phyloP scores from a whole-genome alignment of 306 rosid species.

The Alnus glutinosa region DNA sequence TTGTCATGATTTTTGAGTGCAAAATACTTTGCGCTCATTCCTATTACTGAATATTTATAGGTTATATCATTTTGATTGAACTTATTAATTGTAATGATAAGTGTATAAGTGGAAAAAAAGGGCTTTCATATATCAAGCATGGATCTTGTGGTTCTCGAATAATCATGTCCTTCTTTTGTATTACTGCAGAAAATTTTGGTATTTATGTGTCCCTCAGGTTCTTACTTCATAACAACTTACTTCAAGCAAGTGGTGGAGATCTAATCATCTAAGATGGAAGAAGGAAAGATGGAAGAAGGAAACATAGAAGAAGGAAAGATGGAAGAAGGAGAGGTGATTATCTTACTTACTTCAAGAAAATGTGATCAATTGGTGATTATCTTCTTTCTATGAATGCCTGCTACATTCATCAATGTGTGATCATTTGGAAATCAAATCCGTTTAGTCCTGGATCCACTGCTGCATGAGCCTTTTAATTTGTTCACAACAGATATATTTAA shows the following conservation, averaged over 20 bases:
- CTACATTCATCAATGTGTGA: background rate
- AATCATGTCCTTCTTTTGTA: background rate
- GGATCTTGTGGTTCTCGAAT: background rate
- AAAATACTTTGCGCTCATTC: background rate
- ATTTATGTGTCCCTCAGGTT: background rate
- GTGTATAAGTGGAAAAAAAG: background rate
- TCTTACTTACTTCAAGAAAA: too few relatives aligned
- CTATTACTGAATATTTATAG: background rate
- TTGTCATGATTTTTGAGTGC: background rate
- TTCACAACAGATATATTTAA: background rate
- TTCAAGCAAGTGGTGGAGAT: constrained; percentile 4
- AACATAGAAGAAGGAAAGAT: background rate
- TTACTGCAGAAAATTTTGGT: background rate
- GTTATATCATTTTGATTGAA: background rate
- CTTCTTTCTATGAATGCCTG: background rate
- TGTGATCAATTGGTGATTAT: background rate
- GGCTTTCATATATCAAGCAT: background rate
- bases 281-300: too few relatives aligned
- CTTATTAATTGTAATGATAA: background rate
- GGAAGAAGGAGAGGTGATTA: too few relatives aligned
- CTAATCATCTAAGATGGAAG: background rate
- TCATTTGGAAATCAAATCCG: background rate
- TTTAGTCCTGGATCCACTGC: background rate
- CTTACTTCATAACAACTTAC: background rate
- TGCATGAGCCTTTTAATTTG: background rate